Evolutionary conservation across 768 basidiomycete genomes (phyloP).

Genomic region (Russula lepida): DNA sequence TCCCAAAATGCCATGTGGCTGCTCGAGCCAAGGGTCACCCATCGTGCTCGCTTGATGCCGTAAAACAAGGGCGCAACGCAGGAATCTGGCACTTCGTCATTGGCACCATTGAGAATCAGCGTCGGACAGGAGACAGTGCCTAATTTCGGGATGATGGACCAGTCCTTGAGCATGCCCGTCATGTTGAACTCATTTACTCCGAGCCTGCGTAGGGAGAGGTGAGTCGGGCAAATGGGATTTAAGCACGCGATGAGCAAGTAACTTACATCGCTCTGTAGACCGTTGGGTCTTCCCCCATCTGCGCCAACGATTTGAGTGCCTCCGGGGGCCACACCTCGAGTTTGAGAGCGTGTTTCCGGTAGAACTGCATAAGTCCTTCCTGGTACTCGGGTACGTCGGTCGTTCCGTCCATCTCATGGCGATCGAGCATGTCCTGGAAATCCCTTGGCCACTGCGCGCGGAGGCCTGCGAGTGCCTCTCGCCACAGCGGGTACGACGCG

Average conservation of each 20-base stretch:
- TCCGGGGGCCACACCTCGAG: slow-evolving; percentile 27
- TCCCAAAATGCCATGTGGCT: slow-evolving; percentile 21
- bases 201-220: neutral
- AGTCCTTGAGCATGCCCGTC: slow-evolving; percentile 20
- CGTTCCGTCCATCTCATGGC: slow-evolving; percentile 28
- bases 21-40: slow-evolving; percentile 18
- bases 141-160: slow-evolving; percentile 16
- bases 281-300: slow-evolving; percentile 30
- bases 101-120: slow-evolving; percentile 20
- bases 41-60: slow-evolving; percentile 13
- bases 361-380: slow-evolving; percentile 26
- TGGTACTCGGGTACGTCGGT: slow-evolving; percentile 29
- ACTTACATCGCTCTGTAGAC: slow-evolving; percentile 32
- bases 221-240: neutral
- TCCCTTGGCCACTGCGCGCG: slow-evolving; percentile 27
- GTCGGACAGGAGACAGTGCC: slow-evolving; percentile 17
- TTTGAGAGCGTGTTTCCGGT: slow-evolving; percentile 25
- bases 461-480: slow-evolving; percentile 23
- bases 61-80: slow-evolving; percentile 18
- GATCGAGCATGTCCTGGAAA: slow-evolving; percentile 26
- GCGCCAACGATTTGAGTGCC: slow-evolving; percentile 21
- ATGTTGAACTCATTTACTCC: neutral
- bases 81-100: slow-evolving; percentile 19
- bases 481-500: slow-evolving; percentile 28
- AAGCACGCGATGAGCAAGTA: neutral